phyloP scores from a whole-genome alignment of 495 filamentous ascomycete species.

The Trichocladium antarcticum region DNA sequence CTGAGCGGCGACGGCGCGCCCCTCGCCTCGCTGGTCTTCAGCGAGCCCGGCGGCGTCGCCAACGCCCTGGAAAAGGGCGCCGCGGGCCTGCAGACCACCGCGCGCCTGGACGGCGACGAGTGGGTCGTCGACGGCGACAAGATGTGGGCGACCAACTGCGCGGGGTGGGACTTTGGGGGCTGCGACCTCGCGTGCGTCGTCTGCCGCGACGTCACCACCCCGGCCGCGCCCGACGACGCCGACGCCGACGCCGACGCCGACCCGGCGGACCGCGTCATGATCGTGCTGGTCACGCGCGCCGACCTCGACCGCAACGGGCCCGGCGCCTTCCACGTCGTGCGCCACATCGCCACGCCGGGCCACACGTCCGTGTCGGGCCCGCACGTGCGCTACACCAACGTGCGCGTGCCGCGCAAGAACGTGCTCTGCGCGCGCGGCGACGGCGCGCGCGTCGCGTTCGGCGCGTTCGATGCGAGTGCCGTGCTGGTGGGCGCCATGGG shows the following conservation, averaged over 20 bases:
- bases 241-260: conserved; percentile 13
- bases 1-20: conserved; percentile 35
- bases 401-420: conserved; percentile 38
- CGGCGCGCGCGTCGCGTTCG: conserved; percentile 29
- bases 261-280: conserved; percentile 33
- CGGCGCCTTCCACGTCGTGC: conserved; percentile 33
- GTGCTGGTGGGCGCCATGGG: conserved; percentile 44
- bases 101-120: conserved; percentile 39
- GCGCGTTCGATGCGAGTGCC: conserved; percentile 35
- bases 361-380: conserved; percentile 38
- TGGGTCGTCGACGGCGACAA: conserved; percentile 49
- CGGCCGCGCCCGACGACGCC: conserved; percentile 3
- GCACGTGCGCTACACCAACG: conserved; percentile 37
- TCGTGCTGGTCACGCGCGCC: conserved; percentile 39
- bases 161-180: conserved; percentile 43
- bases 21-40: conserved; percentile 41
- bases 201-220: conserved; percentile 33
- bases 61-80: conserved; percentile 43
- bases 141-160: conserved; percentile 46
- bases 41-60: conserved; percentile 41
- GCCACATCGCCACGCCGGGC: conserved; percentile 33
- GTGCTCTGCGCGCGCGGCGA: conserved; percentile 35
- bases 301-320: conserved; percentile 33
- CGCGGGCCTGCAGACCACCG: conserved; percentile 38
- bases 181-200: conserved; percentile 45